Percentiles rank a stretch among this genome's conserved stretches.
These are phyloP conservation scores for Metarhizium sp. DNA, from an alignment of 2,329 filamentous ascomycete genomes.

Conservation along the genomic window DNA sequence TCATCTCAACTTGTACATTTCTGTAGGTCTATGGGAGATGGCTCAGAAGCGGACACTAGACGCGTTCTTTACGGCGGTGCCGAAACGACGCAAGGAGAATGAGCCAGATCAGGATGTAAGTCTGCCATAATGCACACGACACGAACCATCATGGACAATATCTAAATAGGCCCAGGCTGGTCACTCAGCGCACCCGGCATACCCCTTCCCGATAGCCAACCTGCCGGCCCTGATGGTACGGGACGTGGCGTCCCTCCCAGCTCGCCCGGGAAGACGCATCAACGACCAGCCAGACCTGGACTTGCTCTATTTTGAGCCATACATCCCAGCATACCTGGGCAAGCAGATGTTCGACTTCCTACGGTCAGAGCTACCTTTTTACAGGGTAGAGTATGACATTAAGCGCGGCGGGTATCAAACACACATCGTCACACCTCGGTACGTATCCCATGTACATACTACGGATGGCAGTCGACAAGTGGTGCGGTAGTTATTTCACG, in stretches of 20 bases:
- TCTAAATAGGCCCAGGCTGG: neutral
- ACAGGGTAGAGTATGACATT: slow-evolving; percentile 65
- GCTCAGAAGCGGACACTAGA: slow-evolving; percentile 49
- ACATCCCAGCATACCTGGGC: slow-evolving; percentile 48
- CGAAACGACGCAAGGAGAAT: slow-evolving; percentile 19
- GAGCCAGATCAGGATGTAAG: neutral
- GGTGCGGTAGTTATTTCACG: no score
- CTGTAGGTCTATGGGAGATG: slow-evolving; percentile 2
- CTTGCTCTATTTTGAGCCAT: slow-evolving; percentile 67
- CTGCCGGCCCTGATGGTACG: slow-evolving; percentile 29
- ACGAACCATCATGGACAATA: neutral
- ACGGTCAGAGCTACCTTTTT: slow-evolving; percentile 62
- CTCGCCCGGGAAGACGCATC: slow-evolving; percentile 43
- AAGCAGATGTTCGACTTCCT: slow-evolving; percentile 61
- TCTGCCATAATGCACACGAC: slow-evolving; percentile 1
- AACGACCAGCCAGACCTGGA: slow-evolving; percentile 63
- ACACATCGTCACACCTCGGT: slow-evolving; percentile 46
- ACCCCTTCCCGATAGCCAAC: slow-evolving; percentile 40
- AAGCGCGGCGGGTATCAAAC: slow-evolving; percentile 55
- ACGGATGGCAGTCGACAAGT: no score
- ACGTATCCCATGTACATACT: slow-evolving; percentile 1
- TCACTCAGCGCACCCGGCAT: slow-evolving; percentile 30
- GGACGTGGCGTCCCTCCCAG: slow-evolving; percentile 36
- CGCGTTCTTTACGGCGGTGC: slow-evolving; percentile 46
- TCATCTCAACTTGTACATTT: no score